A percentile compares a stretch with the other conserved stretches of the same genome.
Conservation (phyloP, 441 rosid species). For the Raphanus hybrid region DNA sequence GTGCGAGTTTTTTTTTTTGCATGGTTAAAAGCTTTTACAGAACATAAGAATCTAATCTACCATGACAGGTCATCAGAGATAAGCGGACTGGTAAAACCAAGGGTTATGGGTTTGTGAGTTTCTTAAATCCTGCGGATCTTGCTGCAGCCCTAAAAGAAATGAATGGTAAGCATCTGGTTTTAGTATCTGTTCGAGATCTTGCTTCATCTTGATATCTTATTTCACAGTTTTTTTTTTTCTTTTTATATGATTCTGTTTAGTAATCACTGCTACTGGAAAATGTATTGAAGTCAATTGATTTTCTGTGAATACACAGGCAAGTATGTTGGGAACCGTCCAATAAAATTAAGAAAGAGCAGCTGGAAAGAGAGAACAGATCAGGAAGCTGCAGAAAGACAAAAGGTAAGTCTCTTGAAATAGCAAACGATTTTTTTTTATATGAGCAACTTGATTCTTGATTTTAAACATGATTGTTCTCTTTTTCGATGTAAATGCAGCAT, state of each 20-base stretch:
- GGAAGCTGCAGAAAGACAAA: slow-evolving; percentile 72
- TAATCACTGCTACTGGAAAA: slow-evolving; percentile 8
- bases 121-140: slow-evolving; percentile 77
- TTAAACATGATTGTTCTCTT: neutral
- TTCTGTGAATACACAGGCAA: slow-evolving; percentile 59
- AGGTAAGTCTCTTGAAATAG: slow-evolving; percentile 46
- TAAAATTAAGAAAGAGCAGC: slow-evolving; percentile 92
- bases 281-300: neutral
- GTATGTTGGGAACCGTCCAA: slow-evolving; percentile 96
- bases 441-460: neutral
- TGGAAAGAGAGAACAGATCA: slow-evolving; percentile 92
- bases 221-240: neutral
- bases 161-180: slow-evolving; percentile 64
- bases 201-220: slow-evolving; percentile 1
- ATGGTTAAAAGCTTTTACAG: slow-evolving; percentile 5
- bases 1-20: neutral
- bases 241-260: slow-evolving; percentile 19
- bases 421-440: no score
- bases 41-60: slow-evolving; percentile 15
- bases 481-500: slow-evolving; percentile 50
- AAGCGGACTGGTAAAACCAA: slow-evolving; percentile 95
- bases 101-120: slow-evolving; percentile 98
- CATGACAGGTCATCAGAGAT: slow-evolving; percentile 83
- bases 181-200: slow-evolving; percentile 15
- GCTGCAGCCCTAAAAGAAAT: slow-evolving; percentile 93